These are phyloP conservation scores for Hypsizygus ulmarius DNA, from an alignment of 1,284 basidiomycete genomes.

Conservation along the genomic window DNA sequence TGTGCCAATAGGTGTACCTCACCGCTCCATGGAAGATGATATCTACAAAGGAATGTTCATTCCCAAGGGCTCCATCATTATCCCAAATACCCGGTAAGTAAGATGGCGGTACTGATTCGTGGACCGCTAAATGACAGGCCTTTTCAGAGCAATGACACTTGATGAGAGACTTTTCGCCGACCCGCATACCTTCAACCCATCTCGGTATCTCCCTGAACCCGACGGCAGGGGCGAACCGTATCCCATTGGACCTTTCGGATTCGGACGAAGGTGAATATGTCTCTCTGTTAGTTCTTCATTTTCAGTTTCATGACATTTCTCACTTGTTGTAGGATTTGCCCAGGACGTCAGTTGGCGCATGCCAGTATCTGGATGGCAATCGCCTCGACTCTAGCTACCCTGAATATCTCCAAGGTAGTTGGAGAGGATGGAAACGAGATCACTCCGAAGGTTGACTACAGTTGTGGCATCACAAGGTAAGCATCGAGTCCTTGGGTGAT, in stretches of 20 bases:
- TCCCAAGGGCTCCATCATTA: constrained; percentile 7
- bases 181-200: constrained; percentile 4
- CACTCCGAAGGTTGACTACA: constrained; percentile 10
- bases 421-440: constrained; percentile 11
- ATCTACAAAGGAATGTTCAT: constrained; percentile 7
- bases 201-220: constrained; percentile 6
- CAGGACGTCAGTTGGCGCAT: constrained; percentile 18
- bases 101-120: neutral
- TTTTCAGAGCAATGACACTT: constrained; percentile 7
- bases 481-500: too few species aligned
- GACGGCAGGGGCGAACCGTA: constrained; percentile 7
- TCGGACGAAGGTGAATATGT: neutral
- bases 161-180: constrained; percentile 7
- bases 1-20: neutral
- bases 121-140: neutral
- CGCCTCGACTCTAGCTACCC: constrained; percentile 14
- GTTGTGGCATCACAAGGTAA: constrained; percentile 11
- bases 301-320: neutral
- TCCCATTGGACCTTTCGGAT: neutral
- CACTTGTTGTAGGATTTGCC: constrained; percentile 17
- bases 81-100: neutral
- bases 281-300: neutral
- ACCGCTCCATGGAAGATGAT: constrained; percentile 5
- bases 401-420: constrained; percentile 11
- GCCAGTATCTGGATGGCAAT: constrained; percentile 17